These are phyloP conservation scores for Phytopythium delawarense DNA, from an alignment of 352 stramenopile genomes.

Conservation along the genomic window DNA sequence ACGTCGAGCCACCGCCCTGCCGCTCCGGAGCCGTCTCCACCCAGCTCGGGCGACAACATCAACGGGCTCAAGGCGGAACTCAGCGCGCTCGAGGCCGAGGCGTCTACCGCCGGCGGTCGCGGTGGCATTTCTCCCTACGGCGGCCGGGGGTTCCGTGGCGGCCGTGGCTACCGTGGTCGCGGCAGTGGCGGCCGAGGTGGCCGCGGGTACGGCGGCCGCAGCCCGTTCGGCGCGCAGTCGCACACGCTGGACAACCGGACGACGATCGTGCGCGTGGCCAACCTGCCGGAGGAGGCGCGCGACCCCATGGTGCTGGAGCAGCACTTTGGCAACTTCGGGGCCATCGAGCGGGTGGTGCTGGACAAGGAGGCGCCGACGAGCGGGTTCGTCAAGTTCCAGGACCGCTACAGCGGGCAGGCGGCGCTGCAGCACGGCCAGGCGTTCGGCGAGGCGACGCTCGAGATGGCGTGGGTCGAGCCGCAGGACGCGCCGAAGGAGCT, in stretches of 20 bases:
- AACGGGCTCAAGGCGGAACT: constrained; percentile 63
- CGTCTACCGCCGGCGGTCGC: constrained; percentile 20
- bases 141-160: constrained; percentile 32
- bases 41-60: constrained; percentile 21
- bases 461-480: constrained; percentile 62
- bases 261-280: constrained; percentile 76
- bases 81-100: constrained; percentile 56
- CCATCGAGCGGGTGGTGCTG: constrained; percentile 71
- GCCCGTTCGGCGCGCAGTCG: constrained; percentile 33
- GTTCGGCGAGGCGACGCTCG: constrained; percentile 53
- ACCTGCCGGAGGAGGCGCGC: constrained; percentile 69
- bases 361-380: constrained; percentile 33
- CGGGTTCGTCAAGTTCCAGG: constrained; percentile 83
- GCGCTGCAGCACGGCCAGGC: constrained; percentile 54
- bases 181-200: constrained; percentile 37
- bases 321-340: constrained; percentile 86
- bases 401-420: constrained; percentile 69
- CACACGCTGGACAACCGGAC: constrained; percentile 83
- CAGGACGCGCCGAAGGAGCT: constrained; percentile 50
- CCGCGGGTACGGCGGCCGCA: constrained; percentile 18
- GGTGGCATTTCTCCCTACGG: constrained; percentile 14
- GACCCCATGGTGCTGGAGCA: constrained; percentile 76
- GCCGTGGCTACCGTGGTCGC: constrained; percentile 46
- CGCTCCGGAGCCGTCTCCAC: constrained; percentile 6
- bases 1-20: constrained; percentile 18